phyloP scores from a whole-genome alignment of 1,139 yeast species.

The Pichia sorboxylosa region DNA sequence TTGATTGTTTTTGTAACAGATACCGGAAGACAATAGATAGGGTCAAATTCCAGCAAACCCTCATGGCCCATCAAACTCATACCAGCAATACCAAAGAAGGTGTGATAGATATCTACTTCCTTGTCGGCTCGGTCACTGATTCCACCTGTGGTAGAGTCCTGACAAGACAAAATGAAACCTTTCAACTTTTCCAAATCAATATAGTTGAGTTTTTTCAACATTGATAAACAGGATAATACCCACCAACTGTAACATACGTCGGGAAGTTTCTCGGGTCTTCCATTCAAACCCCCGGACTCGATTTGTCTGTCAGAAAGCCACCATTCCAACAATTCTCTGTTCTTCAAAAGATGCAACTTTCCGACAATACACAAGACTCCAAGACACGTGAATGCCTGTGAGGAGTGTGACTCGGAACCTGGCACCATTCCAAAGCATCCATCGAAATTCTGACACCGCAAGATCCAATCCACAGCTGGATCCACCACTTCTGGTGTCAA shows the following conservation, averaged over 20 bases:
- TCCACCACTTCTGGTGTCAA: constrained; percentile 50
- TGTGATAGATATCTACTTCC: constrained; percentile 87
- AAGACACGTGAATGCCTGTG: constrained; percentile 80
- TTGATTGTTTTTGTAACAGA: constrained; percentile 35
- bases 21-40: constrained; percentile 74
- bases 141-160: constrained; percentile 75
- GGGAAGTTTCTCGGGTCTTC: constrained; percentile 91
- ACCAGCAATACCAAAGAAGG: constrained; percentile 83
- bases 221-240: constrained; percentile 74
- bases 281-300: constrained; percentile 86
- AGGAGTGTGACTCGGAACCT: constrained; percentile 92
- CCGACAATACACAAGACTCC: constrained; percentile 67
- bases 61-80: constrained; percentile 60
- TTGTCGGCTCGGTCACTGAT: constrained; percentile 86
- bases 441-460: constrained; percentile 75
- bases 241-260: constrained; percentile 98
- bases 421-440: constrained; percentile 94
- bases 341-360: constrained; percentile 39
- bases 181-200: constrained; percentile 53
- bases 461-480: constrained; percentile 55
- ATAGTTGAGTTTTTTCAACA: constrained; percentile 60
- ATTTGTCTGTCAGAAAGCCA: constrained; percentile 92
- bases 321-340: constrained; percentile 46
- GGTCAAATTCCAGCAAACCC: constrained; percentile 54
- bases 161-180: constrained; percentile 61